Percentiles rank a stretch among this genome's conserved stretches.
Evolutionary conservation across 1,139 yeast species (phyloP).

Genomic region (Protomyces inundatus): DNA sequence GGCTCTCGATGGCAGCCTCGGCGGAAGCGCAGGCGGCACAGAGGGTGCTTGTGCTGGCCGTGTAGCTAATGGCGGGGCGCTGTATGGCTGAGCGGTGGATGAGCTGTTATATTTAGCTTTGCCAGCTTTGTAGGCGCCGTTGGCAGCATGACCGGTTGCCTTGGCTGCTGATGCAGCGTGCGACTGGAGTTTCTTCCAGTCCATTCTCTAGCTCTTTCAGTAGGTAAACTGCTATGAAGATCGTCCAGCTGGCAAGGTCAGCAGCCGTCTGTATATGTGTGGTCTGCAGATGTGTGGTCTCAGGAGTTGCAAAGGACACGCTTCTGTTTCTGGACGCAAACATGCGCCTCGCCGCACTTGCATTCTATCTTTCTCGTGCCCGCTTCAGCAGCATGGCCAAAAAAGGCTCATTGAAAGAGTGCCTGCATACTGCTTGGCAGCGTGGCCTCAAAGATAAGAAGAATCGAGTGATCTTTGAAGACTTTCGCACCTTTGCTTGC

Average conservation of each 20-base stretch:
- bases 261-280: no score
- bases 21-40: not conserved
- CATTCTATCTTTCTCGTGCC: no score
- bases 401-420: no score
- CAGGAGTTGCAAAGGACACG: no score
- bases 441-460: not conserved
- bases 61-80: not conserved
- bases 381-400: no score
- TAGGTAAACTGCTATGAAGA: no score
- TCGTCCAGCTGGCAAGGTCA: no score
- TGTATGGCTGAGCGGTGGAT: not conserved
- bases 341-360: no score
- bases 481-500: not conserved
- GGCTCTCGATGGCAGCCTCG: not conserved
- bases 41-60: not conserved
- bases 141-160: not conserved
- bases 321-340: no score
- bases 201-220: not conserved
- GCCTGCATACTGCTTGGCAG: not conserved
- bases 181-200: not conserved
- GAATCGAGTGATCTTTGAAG: not conserved
- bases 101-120: not conserved
- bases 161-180: not conserved
- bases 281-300: no score
- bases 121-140: not conserved